A percentile compares a stretch with the other conserved stretches of the same genome.
phyloP scores from a whole-genome alignment of 345 rosid species.

The Arabis alpina region DNA sequence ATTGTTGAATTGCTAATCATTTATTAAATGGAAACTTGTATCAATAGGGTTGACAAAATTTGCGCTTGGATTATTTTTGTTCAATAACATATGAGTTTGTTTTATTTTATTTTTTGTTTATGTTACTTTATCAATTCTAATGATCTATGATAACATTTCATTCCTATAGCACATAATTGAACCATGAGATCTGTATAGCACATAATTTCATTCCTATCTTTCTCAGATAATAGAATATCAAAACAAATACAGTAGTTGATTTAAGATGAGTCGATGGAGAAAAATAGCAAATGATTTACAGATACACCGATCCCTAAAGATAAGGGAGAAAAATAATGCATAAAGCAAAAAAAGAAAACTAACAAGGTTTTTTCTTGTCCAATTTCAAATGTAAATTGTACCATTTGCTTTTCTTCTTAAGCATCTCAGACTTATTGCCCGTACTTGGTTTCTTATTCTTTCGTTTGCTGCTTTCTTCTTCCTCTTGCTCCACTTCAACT shows the following conservation, averaged over 20 bases:
- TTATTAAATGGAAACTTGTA: conserved; percentile 1
- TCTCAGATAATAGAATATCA: background rate
- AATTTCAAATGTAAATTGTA: conserved; percentile 78
- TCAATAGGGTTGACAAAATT: background rate
- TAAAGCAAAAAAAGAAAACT: conserved; percentile 15
- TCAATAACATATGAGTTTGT: background rate
- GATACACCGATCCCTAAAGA: conserved; percentile 33
- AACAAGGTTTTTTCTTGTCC: conserved; percentile 94
- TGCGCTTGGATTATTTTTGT: background rate
- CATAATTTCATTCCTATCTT: no score
- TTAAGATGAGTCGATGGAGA: conserved; percentile 27
- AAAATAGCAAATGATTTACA: conserved; percentile 37
- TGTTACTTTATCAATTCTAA: background rate
- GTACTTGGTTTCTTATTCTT: conserved; percentile 60
- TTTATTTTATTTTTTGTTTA: background rate
- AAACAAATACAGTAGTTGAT: conserved; percentile 27
- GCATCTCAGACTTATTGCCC: conserved; percentile 49
- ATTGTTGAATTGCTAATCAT: conserved; percentile 15
- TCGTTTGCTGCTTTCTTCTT: conserved; percentile 62
- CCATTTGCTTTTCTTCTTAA: conserved; percentile 86
- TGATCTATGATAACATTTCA: background rate
- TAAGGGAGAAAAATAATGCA: conserved; percentile 34
- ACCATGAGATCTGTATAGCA: no score
- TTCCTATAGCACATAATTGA: no score
- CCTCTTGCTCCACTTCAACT: conserved; percentile 49